Evolutionary conservation across 768 basidiomycete species (phyloP).

Genomic region (Paxillus rubicundulus): DNA sequence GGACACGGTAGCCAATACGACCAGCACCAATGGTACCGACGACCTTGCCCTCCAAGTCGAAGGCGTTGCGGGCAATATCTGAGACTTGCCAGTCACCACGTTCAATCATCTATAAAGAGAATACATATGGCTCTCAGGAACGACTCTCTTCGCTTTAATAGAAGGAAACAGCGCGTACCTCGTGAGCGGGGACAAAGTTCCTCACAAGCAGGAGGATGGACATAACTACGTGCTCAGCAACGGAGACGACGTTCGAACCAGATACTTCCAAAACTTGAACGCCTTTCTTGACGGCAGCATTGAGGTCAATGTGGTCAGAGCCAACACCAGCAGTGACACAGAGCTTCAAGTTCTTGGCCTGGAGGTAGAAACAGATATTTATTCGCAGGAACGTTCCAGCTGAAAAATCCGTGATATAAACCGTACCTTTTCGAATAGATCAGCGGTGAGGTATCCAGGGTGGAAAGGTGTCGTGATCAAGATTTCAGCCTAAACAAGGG

Average conservation of each 20-base stretch:
- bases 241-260: constrained; percentile 87
- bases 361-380: constrained; percentile 1
- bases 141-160: not conserved
- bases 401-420: not conserved
- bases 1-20: constrained; percentile 83
- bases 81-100: constrained; percentile 87
- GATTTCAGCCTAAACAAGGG: constrained; percentile 58
- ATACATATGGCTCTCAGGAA: not conserved
- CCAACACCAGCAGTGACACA: constrained; percentile 91
- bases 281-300: constrained; percentile 76
- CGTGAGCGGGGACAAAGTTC: constrained; percentile 86
- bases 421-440: constrained; percentile 63
- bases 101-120: constrained; percentile 63
- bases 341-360: constrained; percentile 88
- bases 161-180: constrained; percentile 41
- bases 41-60: constrained; percentile 87
- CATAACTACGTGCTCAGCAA: constrained; percentile 91
- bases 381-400: constrained; percentile 4
- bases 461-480: constrained; percentile 86
- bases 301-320: constrained; percentile 87
- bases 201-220: constrained; percentile 87
- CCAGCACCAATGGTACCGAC: constrained; percentile 87
- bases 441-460: constrained; percentile 77
- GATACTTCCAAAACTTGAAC: constrained; percentile 86
- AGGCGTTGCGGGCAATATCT: constrained; percentile 77